Base-by-base conservation (phyloP, 2,329 filamentous ascomycete genomes). In the Sporothrix globosa region DNA sequence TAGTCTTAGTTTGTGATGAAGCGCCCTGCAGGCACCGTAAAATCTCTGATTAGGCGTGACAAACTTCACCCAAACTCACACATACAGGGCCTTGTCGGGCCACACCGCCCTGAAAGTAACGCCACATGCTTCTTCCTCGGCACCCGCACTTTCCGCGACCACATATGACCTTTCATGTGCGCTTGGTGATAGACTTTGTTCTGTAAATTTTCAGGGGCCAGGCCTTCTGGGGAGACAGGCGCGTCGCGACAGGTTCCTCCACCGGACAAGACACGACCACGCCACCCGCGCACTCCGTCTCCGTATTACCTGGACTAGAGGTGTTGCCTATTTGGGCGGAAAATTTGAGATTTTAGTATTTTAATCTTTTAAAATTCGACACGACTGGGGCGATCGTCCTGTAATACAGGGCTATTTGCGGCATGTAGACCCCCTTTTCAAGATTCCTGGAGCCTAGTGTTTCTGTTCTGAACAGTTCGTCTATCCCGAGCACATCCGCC, bases 401-500 rank as follows among this genome's bases (percentile, higher is more conserved):
- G 44, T 21, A 17, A 19, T 34, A 17, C 41, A 44, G 41, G 44
- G 24, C 34, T 66, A 66, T 52, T 52, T 52, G 60, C 60, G 60
- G 60, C 44, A 30, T 21, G 58, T 30, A n/a, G 24, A 17, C 27
- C 63, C 63, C 63, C 48, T 66, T 50, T 65, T 52, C 11, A 34
- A 24, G 9, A 65, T 50, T 50, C 44, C 44, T 65, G 41, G 44
- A 50, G 61, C 61, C 41, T 50, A 19, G 21, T 65, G 19, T 30
- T 30, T 34, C 4, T 65, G 14, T 50, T 65, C 17, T 63, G 46
- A 34, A 65, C 61, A 44, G 17, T 50, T 11, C 21, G 3, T 21
- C 13, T 7, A 17, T 50, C 61, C 63, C 63, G 63, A 66, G 63
- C 44, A 44, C 63, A 66, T 66, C 63, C 63, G 63, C 63, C 44